Percentiles rank a stretch among this genome's conserved stretches.
These are phyloP conservation scores for Rhodomyrtus tomentosa DNA, from an alignment of 345 rosid genomes.

Conservation along the genomic window DNA sequence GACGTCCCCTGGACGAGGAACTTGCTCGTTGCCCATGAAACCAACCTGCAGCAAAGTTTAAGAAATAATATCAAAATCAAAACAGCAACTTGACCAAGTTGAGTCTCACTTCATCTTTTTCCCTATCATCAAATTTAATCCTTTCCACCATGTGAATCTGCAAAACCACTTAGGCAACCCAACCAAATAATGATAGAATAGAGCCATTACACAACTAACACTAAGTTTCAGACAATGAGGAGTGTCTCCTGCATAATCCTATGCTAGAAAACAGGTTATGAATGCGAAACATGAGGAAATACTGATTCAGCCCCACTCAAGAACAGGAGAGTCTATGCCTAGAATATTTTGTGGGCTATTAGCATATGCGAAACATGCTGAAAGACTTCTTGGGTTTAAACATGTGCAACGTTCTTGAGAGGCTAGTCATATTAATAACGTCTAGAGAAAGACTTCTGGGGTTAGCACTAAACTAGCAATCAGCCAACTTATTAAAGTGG, in stretches of 20 bases:
- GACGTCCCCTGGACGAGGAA: slow-evolving; percentile 89
- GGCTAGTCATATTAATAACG: neutral
- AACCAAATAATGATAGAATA: neutral
- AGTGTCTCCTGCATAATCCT: neutral
- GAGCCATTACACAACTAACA: neutral
- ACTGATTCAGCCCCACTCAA: neutral
- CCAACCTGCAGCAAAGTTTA: slow-evolving; percentile 45
- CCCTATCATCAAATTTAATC: neutral
- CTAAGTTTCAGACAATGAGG: neutral
- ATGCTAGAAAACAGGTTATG: neutral
- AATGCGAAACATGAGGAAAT: neutral
- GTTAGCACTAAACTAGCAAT: neutral
- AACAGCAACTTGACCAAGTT: neutral
- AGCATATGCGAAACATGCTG: slow-evolving; percentile 64
- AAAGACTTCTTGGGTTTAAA: neutral
- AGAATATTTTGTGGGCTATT: slow-evolving; percentile 51
- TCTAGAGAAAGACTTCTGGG: neutral
- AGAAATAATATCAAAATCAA: neutral
- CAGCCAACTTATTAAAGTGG: neutral
- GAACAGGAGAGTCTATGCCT: neutral
- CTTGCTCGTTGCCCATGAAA: slow-evolving; percentile 63
- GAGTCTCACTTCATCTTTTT: neutral
- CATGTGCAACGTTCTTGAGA: neutral
- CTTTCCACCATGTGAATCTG: neutral
- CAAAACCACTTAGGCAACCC: neutral